Base-by-base conservation (phyloP, 2,329 filamentous ascomycete species). In the Chaetomiaceae sp. region DNA sequence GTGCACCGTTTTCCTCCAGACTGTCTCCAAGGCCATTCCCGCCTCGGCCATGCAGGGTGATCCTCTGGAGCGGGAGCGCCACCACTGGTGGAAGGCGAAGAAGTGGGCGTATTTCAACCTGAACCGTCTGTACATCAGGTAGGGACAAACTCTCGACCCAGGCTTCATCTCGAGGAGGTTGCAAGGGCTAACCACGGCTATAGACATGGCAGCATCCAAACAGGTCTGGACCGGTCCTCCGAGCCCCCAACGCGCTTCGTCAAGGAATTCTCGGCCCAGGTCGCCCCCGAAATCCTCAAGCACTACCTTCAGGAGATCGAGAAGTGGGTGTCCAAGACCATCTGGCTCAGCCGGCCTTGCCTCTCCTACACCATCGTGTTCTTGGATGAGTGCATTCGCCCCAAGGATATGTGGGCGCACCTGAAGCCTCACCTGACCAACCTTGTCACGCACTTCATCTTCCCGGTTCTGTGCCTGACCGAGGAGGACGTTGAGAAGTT, bases 51-150 rank as follows among this genome's bases (percentile, higher is more conserved):
- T 97, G 79, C 69, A 76, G 51, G 89, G 95, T 54, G 89, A 84
- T 53, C 73, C 86, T 46, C 83, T 89, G 52, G 92, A 97, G 65
- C 83, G 93, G 51, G 93, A 97, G 70, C 81, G 86, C 63, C 91
- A 96, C 66, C 90, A 96, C 69, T 99, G 93, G 92, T 99, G 92
- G 92, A 99, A 97, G 76, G 88, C 91, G 57, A 97, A 97, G 83
- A 99, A 99, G 72, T 97, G 93, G 93, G 87, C 92, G 13, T 99
- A 96, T 70, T 95, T 93, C 64, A 97, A 97, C 70, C 73, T 99
- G 61, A 99, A 99, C 73, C 82, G 93, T 56, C 81, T 99, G 16
- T 99, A 93, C 65, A 91, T 97, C 60, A 82, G 89, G 87, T 92
- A 44, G 6, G 44, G 13, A 41, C 8, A 16, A 31, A 6, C 19